Base-by-base conservation (phyloP, 1,139 yeast genomes). In the Zygosaccharomyces pseudobailii region DNA sequence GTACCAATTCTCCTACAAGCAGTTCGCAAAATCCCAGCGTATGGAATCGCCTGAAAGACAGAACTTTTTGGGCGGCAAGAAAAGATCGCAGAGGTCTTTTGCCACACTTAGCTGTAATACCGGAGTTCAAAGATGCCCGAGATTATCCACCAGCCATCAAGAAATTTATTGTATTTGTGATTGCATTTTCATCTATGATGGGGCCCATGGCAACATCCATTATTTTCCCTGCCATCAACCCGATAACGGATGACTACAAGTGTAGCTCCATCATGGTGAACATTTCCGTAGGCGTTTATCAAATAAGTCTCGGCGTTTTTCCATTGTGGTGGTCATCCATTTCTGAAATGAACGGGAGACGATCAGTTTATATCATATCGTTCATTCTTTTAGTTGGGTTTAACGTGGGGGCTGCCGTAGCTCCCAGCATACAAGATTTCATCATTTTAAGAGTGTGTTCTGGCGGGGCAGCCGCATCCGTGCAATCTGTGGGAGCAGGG, bases 141-240 rank as follows among this genome's bases (percentile, higher is more conserved):
- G 78, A 78, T 24, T 81, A 84, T 56, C 81, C 87, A 3, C 47
- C 54, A 1, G 44, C 53, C 1, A 62, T 74, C 49, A 85, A 87
- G 59, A 61, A 67, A 48, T 47, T 73, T n/a, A 73, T 87, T 45
- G 85, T 86, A 2, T 68, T 77, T 30, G 70, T 85, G 25, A 79
- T 87, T 36, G 90, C 94, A 0, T 71, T 78, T 51, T 89, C 92
- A 4, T 87, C 90, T 2, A 71, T 84, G 62, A 76, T 86, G 43
- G 96, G 95, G 0, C 96, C 96, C 7, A 84, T 88, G 90, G 95
- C 95, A n/a, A 84, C 95, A 1, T 82, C 92, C 1, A 85, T 88
- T 50, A 73, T 87, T 64, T 75, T 86, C 45, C 96, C 96, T 0
- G 94, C 94, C 0, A 78, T 87, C 39, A 77, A 78, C 41, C 78